Percentiles rank a stretch among this genome's conserved stretches.
Evolutionary conservation across 179 eudicot species (phyloP).

Genomic region (Beta macrorhiza): DNA sequence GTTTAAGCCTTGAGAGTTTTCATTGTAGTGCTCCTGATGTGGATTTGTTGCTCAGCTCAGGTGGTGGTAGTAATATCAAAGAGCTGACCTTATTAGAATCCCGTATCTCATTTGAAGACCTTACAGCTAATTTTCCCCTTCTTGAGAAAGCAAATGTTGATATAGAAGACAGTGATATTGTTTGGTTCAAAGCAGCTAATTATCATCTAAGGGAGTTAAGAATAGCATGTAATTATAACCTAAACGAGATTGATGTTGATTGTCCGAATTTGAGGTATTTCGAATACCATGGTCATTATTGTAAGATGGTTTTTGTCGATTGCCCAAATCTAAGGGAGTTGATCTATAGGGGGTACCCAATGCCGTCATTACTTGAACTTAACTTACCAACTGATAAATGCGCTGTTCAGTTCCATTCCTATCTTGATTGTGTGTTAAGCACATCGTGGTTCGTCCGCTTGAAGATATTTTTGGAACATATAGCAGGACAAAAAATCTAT

Average conservation of each 20-base stretch:
- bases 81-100: neutral
- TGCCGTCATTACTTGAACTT: neutral
- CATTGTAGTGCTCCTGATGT: neutral
- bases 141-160: neutral
- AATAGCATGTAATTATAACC: neutral
- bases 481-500: neutral
- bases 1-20: too few relatives aligned
- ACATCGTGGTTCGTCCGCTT: slow-evolving; percentile 3
- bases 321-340: neutral
- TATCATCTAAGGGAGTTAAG: neutral
- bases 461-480: neutral
- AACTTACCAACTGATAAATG: neutral
- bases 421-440: neutral
- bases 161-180: neutral
- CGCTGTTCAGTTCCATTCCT: neutral
- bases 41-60: neutral
- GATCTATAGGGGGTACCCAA: too few relatives aligned
- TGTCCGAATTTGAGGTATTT: neutral
- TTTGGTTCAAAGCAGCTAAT: neutral
- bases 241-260: neutral
- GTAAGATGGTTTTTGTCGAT: neutral
- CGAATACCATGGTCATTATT: neutral
- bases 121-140: slow-evolving; percentile 16
- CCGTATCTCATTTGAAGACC: neutral
- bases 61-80: slow-evolving; percentile 15